A percentile compares a stretch with the other conserved stretches of the same genome.
These are phyloP conservation scores for Pestalotiopsis sp. DNA, from an alignment of 2,329 filamentous ascomycete species.

Conservation along the genomic window DNA sequence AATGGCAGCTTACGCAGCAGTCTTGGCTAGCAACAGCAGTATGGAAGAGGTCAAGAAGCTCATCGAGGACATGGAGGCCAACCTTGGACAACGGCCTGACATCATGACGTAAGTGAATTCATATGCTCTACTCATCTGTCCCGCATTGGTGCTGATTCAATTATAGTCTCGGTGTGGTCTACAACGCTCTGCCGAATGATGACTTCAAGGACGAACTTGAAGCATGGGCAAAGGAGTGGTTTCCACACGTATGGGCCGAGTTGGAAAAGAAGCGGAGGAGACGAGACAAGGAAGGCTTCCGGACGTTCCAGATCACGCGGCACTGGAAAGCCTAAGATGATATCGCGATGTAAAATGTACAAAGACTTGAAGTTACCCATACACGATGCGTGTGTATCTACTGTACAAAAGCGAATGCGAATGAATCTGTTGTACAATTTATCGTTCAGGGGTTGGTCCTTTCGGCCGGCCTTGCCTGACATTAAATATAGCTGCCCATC, in stretches of 20 bases:
- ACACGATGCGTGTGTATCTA: constrained; percentile 19
- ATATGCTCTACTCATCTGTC: not conserved
- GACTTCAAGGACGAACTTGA: constrained; percentile 71
- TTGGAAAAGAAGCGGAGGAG: constrained; percentile 58
- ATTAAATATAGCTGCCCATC: constrained; percentile 17
- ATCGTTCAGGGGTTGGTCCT: constrained; percentile 16
- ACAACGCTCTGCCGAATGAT: constrained; percentile 71
- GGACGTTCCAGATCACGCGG: constrained; percentile 52
- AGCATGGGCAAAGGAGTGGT: constrained; percentile 70
- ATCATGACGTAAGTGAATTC: constrained; percentile 26
- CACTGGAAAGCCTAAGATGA: constrained; percentile 48
- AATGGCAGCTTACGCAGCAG: constrained; percentile 76
- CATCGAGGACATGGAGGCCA: constrained; percentile 67
- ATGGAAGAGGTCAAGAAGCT: constrained; percentile 69
- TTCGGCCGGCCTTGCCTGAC: not conserved
- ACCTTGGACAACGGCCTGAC: constrained; percentile 48
- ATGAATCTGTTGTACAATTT: constrained; percentile 39
- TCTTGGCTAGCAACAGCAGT: constrained; percentile 72
- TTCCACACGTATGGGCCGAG: constrained; percentile 70
- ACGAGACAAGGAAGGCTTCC: constrained; percentile 45
- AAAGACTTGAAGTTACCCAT: constrained; percentile 26
- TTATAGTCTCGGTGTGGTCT: constrained; percentile 70
- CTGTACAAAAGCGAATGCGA: constrained; percentile 33
- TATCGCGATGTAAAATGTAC: constrained; percentile 23
- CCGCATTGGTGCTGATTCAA: not conserved